These are phyloP conservation scores for Papiliotrema terrestris DNA, from an alignment of 1,284 basidiomycete species.

Conservation along the genomic window DNA sequence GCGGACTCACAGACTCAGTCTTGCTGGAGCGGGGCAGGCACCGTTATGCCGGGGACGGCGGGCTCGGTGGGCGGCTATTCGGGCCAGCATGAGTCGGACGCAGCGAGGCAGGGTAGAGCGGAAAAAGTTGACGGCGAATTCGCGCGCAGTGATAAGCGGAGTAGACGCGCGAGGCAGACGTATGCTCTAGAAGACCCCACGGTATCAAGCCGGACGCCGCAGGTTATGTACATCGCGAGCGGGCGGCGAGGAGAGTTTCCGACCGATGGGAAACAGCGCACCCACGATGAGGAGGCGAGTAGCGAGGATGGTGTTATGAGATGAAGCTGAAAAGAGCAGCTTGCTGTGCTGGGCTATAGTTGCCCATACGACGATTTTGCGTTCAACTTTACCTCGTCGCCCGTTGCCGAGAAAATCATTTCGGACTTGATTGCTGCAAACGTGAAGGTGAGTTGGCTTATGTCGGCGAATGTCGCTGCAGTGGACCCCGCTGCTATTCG, in stretches of 20 bases:
- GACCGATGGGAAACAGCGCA: background rate
- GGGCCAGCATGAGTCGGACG: conserved; percentile 1
- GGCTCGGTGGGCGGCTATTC: conserved; percentile 16
- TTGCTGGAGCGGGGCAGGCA: background rate
- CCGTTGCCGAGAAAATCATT: conserved; percentile 33
- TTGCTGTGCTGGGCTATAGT: conserved; percentile 33
- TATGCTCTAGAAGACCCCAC: conserved; percentile 26
- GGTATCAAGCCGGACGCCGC: conserved; percentile 28
- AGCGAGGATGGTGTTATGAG: background rate
- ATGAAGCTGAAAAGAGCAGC: conserved; percentile 13
- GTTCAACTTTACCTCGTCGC: conserved; percentile 34
- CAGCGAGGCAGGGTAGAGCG: too few species aligned
- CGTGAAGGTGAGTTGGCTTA: conserved; percentile 23
- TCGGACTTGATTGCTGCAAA: conserved; percentile 42
- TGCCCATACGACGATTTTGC: conserved; percentile 28
- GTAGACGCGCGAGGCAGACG: conserved; percentile 19
- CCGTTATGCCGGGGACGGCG: background rate
- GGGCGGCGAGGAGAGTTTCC: background rate
- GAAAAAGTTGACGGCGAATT: background rate
- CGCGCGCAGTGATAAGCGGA: background rate
- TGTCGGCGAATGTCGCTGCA: background rate
- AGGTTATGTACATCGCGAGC: conserved; percentile 33
- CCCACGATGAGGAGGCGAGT: conserved; percentile 10
- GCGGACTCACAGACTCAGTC: background rate
- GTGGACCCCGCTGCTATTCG: too few species aligned